A percentile compares a stretch with the other conserved stretches of the same genome.
phyloP scores from a whole-genome alignment of 2,329 filamentous ascomycete genomes.

The Volutella citrinella region DNA sequence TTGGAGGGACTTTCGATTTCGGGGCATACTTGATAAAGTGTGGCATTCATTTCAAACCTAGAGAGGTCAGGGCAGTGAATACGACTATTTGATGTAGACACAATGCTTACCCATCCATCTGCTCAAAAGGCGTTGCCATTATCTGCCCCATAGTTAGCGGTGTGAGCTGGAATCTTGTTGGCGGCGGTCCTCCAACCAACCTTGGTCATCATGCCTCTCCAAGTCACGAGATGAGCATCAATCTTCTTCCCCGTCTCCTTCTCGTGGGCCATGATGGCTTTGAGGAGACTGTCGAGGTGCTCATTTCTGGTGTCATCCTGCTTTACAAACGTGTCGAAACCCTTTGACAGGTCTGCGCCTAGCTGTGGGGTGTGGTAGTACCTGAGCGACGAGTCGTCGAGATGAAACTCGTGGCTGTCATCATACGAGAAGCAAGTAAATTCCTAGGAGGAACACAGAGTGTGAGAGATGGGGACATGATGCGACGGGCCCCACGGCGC shows the following conservation, averaged over 20 bases:
- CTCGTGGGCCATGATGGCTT: conserved; percentile 72
- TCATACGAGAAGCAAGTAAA: conserved; percentile 94
- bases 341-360: conserved; percentile 70
- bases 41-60: conserved; percentile 96
- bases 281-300: conserved; percentile 81
- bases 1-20: conserved; percentile 21
- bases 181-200: too few relatives aligned
- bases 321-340: conserved; percentile 80
- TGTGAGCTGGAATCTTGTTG: too few relatives aligned
- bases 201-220: conserved; percentile 99
- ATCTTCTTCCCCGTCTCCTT: conserved; percentile 62
- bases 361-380: conserved; percentile 83
- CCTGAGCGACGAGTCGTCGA: conserved; percentile 74
- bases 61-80: too few relatives aligned
- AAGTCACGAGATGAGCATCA: conserved; percentile 81
- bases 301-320: conserved; percentile 81
- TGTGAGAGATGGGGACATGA: too few relatives aligned
- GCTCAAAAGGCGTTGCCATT: conserved; percentile 78
- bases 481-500: too few relatives aligned
- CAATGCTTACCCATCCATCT: conserved; percentile 65
- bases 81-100: too few relatives aligned
- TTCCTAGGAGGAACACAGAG: conserved; percentile 58
- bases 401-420: conserved; percentile 70
- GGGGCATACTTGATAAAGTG: conserved; percentile 77
- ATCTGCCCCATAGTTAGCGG: too few relatives aligned